phyloP scores from a whole-genome alignment of 768 basidiomycete species.

The Trametes sanguinea region DNA sequence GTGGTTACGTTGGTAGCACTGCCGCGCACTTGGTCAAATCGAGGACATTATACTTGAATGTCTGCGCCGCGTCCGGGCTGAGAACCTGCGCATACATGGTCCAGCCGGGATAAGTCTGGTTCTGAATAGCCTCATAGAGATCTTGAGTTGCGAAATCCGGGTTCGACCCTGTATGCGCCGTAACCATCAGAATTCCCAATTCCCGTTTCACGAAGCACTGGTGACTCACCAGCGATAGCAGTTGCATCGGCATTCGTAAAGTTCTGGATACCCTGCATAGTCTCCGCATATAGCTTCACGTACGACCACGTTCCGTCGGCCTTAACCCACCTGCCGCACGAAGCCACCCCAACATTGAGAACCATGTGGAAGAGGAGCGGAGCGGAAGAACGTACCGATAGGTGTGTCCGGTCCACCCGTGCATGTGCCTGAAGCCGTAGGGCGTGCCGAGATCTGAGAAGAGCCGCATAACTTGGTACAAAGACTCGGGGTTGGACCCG shows the following conservation, averaged over 20 bases:
- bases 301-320: slow-evolving; percentile 52
- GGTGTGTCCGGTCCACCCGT: slow-evolving; percentile 54
- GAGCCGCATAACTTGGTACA: slow-evolving; percentile 48
- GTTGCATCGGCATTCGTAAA: slow-evolving; percentile 40
- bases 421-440: slow-evolving; percentile 49
- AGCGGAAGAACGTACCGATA: slow-evolving; percentile 36
- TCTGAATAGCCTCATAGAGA: slow-evolving; percentile 56
- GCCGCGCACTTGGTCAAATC: slow-evolving; percentile 48
- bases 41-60: slow-evolving; percentile 51
- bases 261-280: slow-evolving; percentile 38
- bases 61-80: slow-evolving; percentile 53
- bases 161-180: slow-evolving; percentile 28
- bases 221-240: slow-evolving; percentile 36
- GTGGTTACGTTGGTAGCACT: too few species aligned
- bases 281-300: slow-evolving; percentile 47
- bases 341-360: neutral
- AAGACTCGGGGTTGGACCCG: slow-evolving; percentile 49
- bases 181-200: neutral
- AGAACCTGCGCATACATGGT: slow-evolving; percentile 59
- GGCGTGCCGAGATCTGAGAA: slow-evolving; percentile 62
- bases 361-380: neutral
- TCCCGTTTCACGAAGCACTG: neutral
- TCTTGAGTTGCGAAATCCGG: slow-evolving; percentile 59
- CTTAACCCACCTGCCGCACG: slow-evolving; percentile 38
- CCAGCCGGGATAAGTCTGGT: slow-evolving; percentile 55